phyloP scores from a whole-genome alignment of 345 rosid genomes.

The Raphanus sativus region DNA sequence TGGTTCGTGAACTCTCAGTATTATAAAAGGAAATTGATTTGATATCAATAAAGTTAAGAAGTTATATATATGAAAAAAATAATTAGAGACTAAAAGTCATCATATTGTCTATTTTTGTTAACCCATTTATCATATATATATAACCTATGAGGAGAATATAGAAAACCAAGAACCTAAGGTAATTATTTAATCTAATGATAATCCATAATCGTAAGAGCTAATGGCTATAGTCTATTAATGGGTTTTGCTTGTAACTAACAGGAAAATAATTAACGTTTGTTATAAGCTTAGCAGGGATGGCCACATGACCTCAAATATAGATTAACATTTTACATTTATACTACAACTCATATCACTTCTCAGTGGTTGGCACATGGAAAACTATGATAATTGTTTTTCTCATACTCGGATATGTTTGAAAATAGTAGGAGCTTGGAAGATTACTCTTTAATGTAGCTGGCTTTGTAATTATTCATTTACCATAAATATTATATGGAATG shows the following conservation, averaged over 20 bases:
- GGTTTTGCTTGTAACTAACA: constrained; percentile 19
- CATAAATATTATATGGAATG: neutral
- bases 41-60: too few species aligned
- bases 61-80: too few species aligned
- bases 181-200: neutral
- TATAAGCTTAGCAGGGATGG: constrained; percentile 11
- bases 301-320: constrained; percentile 19
- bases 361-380: constrained; percentile 32
- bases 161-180: neutral
- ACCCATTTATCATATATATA: neutral
- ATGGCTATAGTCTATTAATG: neutral
- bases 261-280: neutral
- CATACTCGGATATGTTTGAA: constrained; percentile 11
- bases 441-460: constrained; percentile 8
- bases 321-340: neutral
- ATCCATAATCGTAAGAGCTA: constrained; percentile 5
- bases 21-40: neutral
- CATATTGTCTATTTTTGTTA: neutral
- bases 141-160: neutral
- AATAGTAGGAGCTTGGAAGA: constrained; percentile 10
- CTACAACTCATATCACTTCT: constrained; percentile 2
- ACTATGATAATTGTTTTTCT: neutral
- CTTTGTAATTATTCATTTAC: neutral
- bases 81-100: neutral
- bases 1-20: neutral